These are phyloP conservation scores for Dichotomocladium elegans DNA, from an alignment of 371 early-diverging fungal genomes.

Conservation along the genomic window DNA sequence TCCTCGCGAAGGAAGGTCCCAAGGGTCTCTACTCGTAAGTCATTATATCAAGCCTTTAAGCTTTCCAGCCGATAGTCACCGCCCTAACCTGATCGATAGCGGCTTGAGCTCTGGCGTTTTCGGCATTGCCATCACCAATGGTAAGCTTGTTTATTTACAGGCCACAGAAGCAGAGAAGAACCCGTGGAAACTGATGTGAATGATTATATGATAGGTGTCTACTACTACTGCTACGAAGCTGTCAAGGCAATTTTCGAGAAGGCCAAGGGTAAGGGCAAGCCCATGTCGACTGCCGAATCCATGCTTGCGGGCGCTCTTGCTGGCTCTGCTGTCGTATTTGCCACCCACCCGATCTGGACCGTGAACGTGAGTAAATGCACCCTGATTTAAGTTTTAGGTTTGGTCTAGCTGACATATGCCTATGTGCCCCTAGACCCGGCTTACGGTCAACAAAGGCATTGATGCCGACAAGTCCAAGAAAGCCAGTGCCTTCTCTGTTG, in stretches of 20 bases:
- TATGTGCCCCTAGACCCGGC: constrained; percentile 59
- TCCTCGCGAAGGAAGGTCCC: constrained; percentile 86
- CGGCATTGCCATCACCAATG: constrained; percentile 94
- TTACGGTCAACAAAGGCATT: constrained; percentile 59
- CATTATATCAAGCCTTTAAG: no score
- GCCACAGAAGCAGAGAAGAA: neutral
- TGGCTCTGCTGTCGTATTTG: constrained; percentile 79
- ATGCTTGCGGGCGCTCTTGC: constrained; percentile 93
- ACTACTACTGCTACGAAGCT: constrained; percentile 93
- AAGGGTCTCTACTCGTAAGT: constrained; percentile 87
- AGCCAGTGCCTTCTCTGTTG: constrained; percentile 45
- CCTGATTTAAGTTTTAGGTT: neutral
- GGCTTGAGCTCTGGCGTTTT: constrained; percentile 95
- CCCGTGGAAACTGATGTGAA: neutral
- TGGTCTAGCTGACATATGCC: neutral
- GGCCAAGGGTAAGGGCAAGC: constrained; percentile 48
- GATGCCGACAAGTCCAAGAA: constrained; percentile 34
- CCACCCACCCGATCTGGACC: constrained; percentile 98
- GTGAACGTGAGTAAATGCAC: constrained; percentile 67
- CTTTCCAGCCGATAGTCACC: neutral
- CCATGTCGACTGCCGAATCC: constrained; percentile 79
- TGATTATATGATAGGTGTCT: constrained; percentile 50
- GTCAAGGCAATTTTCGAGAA: constrained; percentile 83
- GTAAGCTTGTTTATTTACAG: constrained; percentile 25
- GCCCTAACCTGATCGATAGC: constrained; percentile 33